Base-by-base conservation (phyloP, 2,329 filamentous ascomycete genomes). In the Aspergillus costaricaensis region DNA sequence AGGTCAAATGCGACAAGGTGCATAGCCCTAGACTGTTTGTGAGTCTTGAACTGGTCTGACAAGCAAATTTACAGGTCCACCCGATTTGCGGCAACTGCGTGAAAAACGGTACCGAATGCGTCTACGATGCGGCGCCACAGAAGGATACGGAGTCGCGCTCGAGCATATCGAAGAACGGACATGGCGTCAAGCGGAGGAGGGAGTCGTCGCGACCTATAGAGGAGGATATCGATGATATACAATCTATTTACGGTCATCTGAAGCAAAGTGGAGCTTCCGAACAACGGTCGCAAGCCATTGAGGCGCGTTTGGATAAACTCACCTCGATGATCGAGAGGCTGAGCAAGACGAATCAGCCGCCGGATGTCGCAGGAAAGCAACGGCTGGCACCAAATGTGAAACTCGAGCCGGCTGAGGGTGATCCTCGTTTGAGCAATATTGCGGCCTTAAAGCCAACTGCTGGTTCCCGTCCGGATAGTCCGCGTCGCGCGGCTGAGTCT, bases 1-100 rank as follows among this genome's bases (percentile, higher is more conserved):
- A 81, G 63, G 77, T 81, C 52, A 81, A 80, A 73, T 81, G 79
- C 62, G 74, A 79, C 66, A 80, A 80, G 69, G 72, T 74, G 65
- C 9, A 38, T 32, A 17, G 6, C 1, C 7, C 21, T 9, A 6
- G 12, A 14, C 32, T 30, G 15, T 23, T n/a, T 6, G 21, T 17
- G 39, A 9, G 15, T 6, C n/a, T 27, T 50, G 17, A n/a, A 38
- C 25, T 3, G n/a, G 15, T 7, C n/a, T 27, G 2, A 17, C 12
- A 30, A 17, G 59, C 10, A 43, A 61, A 53, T 62, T 43, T 47
- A 1, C 55, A 79, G 77, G 72, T 75, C 27, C 79, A 80, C 65
- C 80, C 80, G 6, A 65, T 77, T 14, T 81, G 80, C 65, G 76
- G 77, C 27, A 80, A 79, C 54, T 81, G 80, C 62, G 61, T 67